A percentile compares a stretch with the other conserved stretches of the same genome.
Conservation (phyloP, 192 early-diverging fungal genomes). For the Backusella luteola region DNA sequence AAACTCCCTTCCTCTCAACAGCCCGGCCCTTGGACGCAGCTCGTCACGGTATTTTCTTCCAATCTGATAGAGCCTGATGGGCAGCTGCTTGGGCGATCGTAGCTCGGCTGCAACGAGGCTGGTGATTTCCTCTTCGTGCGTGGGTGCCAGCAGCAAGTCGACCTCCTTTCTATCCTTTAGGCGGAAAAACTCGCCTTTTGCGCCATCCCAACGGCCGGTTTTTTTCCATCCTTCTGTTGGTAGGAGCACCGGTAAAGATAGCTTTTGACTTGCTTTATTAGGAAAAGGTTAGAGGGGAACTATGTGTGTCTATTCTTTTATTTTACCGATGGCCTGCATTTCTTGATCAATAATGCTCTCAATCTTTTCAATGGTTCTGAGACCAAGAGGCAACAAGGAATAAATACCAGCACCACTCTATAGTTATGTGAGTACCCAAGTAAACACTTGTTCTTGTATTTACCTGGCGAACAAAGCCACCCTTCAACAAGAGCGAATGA, state of each 20-base stretch:
- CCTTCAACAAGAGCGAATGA: slow-evolving; percentile 58
- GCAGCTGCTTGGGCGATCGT: slow-evolving; percentile 69
- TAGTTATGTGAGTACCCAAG: background rate
- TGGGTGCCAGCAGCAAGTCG: slow-evolving; percentile 75
- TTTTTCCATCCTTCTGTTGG: slow-evolving; percentile 71
- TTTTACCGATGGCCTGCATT: slow-evolving; percentile 66
- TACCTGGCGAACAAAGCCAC: slow-evolving; percentile 78
- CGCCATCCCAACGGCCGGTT: slow-evolving; percentile 76
- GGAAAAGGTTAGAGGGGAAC: background rate
- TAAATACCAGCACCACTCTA: slow-evolving; percentile 84
- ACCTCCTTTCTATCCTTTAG: slow-evolving; percentile 75
- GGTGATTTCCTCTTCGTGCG: slow-evolving; percentile 94
- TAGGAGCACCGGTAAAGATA: slow-evolving; percentile 69
- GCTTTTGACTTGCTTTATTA: slow-evolving; percentile 61
- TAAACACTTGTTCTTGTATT: background rate
- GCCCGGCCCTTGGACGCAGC: slow-evolving; percentile 75
- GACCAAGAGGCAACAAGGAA: slow-evolving; percentile 78
- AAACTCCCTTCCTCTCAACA: slow-evolving; percentile 87
- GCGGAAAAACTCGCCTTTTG: slow-evolving; percentile 73
- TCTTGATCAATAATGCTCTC: slow-evolving; percentile 80
- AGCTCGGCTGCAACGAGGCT: slow-evolving; percentile 65
- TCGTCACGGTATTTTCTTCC: slow-evolving; percentile 87
- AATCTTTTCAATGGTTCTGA: slow-evolving; percentile 73
- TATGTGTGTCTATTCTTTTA: background rate
- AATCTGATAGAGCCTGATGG: slow-evolving; percentile 86